Evolutionary conservation across 164 flowering plant species (phyloP).

Genomic region (Tetracentron sinense): DNA sequence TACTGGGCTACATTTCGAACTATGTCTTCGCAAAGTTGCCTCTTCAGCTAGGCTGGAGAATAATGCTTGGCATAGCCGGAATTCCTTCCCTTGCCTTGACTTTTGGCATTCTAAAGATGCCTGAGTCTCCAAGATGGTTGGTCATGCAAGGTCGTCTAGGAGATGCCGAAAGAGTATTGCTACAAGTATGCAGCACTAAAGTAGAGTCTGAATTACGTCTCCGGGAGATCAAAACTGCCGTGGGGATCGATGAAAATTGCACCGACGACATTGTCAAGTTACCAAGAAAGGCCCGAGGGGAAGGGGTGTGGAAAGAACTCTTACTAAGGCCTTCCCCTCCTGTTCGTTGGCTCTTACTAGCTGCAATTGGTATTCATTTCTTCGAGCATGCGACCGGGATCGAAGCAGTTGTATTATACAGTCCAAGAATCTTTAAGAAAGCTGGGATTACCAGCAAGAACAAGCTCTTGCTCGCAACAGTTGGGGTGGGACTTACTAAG

Average conservation of each 20-base stretch:
- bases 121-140: constrained; percentile 66
- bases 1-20: constrained; percentile 50
- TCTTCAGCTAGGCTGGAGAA: constrained; percentile 40
- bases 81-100: constrained; percentile 39
- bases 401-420: constrained; percentile 43
- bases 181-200: constrained; percentile 21
- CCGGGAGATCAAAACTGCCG: constrained; percentile 36
- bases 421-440: constrained; percentile 52
- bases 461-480: constrained; percentile 39
- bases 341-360: constrained; percentile 45
- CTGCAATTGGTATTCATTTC: constrained; percentile 54
- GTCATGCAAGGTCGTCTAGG: constrained; percentile 44
- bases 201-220: constrained; percentile 38
- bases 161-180: constrained; percentile 36
- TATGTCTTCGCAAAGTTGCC: constrained; percentile 32
- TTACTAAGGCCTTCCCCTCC: constrained; percentile 35
- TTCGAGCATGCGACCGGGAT: constrained; percentile 60
- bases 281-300: constrained; percentile 14
- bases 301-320: constrained; percentile 50
- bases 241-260: constrained; percentile 35
- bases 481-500: constrained; percentile 48
- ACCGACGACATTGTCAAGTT: constrained; percentile 18
- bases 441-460: constrained; percentile 38
- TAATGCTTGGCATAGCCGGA: constrained; percentile 57
- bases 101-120: constrained; percentile 40